These are phyloP conservation scores for Torulaspora maleeae DNA, from an alignment of 805 yeast species.

Conservation along the genomic window DNA sequence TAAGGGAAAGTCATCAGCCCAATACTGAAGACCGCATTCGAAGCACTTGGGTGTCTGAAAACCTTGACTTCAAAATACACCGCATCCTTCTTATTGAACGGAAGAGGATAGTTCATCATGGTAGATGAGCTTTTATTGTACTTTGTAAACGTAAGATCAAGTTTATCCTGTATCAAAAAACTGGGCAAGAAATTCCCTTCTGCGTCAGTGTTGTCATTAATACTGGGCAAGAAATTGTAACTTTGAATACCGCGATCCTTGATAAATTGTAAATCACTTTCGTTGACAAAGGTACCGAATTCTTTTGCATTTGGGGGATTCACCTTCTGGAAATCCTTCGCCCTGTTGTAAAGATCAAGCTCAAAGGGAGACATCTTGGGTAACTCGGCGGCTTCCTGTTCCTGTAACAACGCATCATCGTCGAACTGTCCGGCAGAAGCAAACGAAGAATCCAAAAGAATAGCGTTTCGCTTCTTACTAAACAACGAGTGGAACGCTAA, in stretches of 20 bases:
- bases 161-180: slow-evolving; percentile 34
- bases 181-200: slow-evolving; percentile 35
- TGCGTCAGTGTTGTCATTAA: slow-evolving; percentile 34
- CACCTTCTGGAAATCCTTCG: slow-evolving; percentile 30
- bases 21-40: slow-evolving; percentile 52
- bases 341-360: slow-evolving; percentile 30
- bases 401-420: slow-evolving; percentile 24
- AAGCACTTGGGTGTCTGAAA: slow-evolving; percentile 33
- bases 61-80: slow-evolving; percentile 65
- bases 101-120: slow-evolving; percentile 37
- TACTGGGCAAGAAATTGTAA: slow-evolving; percentile 33
- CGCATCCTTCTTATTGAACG: slow-evolving; percentile 51
- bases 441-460: slow-evolving; percentile 31
- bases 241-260: slow-evolving; percentile 37
- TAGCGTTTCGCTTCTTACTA: slow-evolving; percentile 26
- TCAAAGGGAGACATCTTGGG: slow-evolving; percentile 33
- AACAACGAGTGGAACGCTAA: slow-evolving; percentile 24
- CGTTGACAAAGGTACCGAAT: slow-evolving; percentile 31
- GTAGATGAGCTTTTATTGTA: slow-evolving; percentile 33
- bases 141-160: slow-evolving; percentile 33
- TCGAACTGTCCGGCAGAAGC: slow-evolving; percentile 30
- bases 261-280: slow-evolving; percentile 27
- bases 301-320: slow-evolving; percentile 32
- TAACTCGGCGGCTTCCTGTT: slow-evolving; percentile 25
- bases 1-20: slow-evolving; percentile 71